phyloP scores from a whole-genome alignment of 176 grass and related monocot genomes.

The Carex myosuroides region DNA sequence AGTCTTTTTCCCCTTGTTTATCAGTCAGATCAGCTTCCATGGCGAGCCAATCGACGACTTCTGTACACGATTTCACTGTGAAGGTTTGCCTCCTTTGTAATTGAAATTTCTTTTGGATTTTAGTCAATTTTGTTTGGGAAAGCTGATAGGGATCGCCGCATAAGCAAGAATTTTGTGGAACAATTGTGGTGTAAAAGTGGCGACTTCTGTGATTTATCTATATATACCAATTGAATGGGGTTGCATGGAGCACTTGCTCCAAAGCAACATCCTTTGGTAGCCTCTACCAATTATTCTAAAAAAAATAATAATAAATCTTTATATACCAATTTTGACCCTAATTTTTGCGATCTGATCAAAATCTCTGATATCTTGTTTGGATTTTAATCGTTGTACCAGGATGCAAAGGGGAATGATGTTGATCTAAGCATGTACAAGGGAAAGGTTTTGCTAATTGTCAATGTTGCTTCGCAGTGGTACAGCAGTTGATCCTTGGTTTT shows the following conservation, averaged over 20 bases:
- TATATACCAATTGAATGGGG: background rate
- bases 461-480: conserved; percentile 94
- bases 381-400: conserved; percentile 28
- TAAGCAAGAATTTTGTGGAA: background rate
- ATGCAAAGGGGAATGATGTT: conserved; percentile 74
- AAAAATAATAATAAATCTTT: background rate
- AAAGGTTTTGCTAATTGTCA: conserved; percentile 84
- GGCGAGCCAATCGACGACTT: conserved; percentile 57
- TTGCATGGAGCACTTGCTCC: no score
- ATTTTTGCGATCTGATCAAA: background rate
- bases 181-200: background rate
- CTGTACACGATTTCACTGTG: conserved; percentile 86
- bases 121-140: background rate
- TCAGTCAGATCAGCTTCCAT: conserved; percentile 29
- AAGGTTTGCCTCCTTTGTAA: conserved; percentile 43
- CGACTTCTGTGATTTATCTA: background rate
- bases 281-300: no score
- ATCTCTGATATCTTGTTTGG: background rate
- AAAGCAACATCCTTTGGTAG: no score
- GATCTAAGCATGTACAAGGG: conserved; percentile 93
- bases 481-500: background rate
- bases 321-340: no score
- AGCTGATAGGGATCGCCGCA: background rate
- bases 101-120: background rate
- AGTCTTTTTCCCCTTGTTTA: background rate